Conservation (phyloP, 2,329 filamentous ascomycete genomes). For the Calycina herbarum region DNA sequence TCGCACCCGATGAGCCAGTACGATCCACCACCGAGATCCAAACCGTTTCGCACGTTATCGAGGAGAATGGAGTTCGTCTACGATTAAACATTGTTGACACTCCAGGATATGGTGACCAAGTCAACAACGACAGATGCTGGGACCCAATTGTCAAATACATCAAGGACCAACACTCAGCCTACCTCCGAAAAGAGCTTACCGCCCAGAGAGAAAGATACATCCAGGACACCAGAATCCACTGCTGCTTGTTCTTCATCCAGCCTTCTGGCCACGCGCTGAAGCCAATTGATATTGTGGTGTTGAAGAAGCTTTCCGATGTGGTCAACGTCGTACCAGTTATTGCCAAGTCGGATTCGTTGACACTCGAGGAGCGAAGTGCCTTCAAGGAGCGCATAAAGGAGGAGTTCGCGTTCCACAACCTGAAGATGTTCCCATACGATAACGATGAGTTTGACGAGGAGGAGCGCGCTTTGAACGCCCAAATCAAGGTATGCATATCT, state of each 20-base stretch:
- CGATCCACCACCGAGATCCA: slow-evolving; percentile 98
- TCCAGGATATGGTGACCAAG: slow-evolving; percentile 94
- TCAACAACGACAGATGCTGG: slow-evolving; percentile 99
- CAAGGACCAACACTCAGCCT: slow-evolving; percentile 99
- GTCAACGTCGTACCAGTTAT: slow-evolving; percentile 99
- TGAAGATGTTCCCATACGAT: slow-evolving; percentile 99
- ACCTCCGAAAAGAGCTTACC: slow-evolving; percentile 98
- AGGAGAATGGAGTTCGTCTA: slow-evolving; percentile 98
- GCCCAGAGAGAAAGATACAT: slow-evolving; percentile 99
- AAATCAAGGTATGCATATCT: slow-evolving; percentile 78
- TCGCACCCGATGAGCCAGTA: slow-evolving; percentile 88
- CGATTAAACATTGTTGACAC: slow-evolving; percentile 99
- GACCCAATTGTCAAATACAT: slow-evolving; percentile 99
- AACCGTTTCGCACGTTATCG: slow-evolving; percentile 96
- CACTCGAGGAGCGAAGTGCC: slow-evolving; percentile 87
- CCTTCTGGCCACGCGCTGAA: slow-evolving; percentile 97
- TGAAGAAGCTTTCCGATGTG: slow-evolving; percentile 99
- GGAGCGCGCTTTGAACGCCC: slow-evolving; percentile 87
- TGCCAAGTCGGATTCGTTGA: slow-evolving; percentile 95
- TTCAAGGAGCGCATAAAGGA: slow-evolving; percentile 99
- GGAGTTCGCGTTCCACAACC: slow-evolving; percentile 99
- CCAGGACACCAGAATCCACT: slow-evolving; percentile 98
- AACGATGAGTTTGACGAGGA: slow-evolving; percentile 98
- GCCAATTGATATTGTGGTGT: slow-evolving; percentile 97
- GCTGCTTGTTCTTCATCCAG: slow-evolving; percentile 99